These are phyloP conservation scores for Aureobasidium zeae DNA, from an alignment of 2,329 filamentous ascomycete genomes.

Conservation along the genomic window DNA sequence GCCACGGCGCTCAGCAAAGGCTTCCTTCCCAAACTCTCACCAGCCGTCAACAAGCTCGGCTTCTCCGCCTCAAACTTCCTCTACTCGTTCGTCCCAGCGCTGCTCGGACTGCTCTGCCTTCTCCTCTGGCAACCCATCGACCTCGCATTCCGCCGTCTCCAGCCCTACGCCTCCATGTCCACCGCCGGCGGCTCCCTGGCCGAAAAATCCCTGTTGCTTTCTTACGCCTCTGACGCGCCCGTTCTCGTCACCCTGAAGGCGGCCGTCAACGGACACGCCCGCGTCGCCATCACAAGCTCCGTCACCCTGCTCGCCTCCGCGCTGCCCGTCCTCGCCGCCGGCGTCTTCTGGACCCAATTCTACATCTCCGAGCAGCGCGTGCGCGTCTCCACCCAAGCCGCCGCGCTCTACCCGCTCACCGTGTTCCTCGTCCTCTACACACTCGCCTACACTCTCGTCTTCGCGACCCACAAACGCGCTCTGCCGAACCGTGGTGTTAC, in stretches of 20 bases:
- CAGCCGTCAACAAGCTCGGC: constrained; percentile 36
- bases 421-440: constrained; percentile 64
- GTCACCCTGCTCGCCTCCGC: constrained; percentile 51
- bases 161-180: constrained; percentile 58
- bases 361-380: constrained; percentile 40
- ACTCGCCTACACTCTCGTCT: constrained; percentile 47
- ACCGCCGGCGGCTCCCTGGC: constrained; percentile 51
- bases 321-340: constrained; percentile 59
- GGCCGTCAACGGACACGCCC: constrained; percentile 52
- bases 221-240: constrained; percentile 60
- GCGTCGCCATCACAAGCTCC: constrained; percentile 53
- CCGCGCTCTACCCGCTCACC: constrained; percentile 63
- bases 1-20: constrained; percentile 56
- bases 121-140: constrained; percentile 60
- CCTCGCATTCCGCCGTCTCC: constrained; percentile 53
- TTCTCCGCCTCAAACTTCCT: constrained; percentile 86
- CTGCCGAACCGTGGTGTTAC: constrained; percentile 66
- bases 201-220: constrained; percentile 55
- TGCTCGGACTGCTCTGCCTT: constrained; percentile 58
- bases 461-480: constrained; percentile 49
- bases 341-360: constrained; percentile 65
- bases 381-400: constrained; percentile 62
- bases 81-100: constrained; percentile 65
- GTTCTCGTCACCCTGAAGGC: constrained; percentile 52
- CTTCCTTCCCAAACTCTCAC: constrained; percentile 60